These are phyloP conservation scores for Exophiala alcalophila DNA, from an alignment of 2,329 filamentous ascomycete species.

Conservation along the genomic window DNA sequence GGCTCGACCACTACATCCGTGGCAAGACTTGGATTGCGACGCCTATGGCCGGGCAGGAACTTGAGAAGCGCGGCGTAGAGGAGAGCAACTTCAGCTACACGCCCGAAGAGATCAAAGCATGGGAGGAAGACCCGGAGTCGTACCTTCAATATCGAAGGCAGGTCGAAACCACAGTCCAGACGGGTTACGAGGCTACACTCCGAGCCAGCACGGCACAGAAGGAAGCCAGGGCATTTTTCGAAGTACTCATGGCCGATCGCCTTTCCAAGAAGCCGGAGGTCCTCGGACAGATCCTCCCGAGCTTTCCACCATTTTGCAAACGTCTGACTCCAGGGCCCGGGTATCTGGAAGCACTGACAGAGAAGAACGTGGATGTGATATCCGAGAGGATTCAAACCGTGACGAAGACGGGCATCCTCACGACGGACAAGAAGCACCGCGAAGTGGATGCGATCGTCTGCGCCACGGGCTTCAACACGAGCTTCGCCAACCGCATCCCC, in stretches of 20 bases:
- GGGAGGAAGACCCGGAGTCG: constrained; percentile 12
- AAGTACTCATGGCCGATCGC: constrained; percentile 14
- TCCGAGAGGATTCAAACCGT: neutral
- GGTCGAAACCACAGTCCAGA: constrained; percentile 30
- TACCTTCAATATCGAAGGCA: constrained; percentile 34
- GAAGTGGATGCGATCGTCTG: constrained; percentile 36
- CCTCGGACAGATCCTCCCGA: constrained; percentile 24
- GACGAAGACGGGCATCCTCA: constrained; percentile 15
- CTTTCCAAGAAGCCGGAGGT: constrained; percentile 33
- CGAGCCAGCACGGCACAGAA: constrained; percentile 8
- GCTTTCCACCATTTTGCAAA: constrained; percentile 40
- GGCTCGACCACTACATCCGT: constrained; percentile 28
- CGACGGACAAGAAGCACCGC: constrained; percentile 32
- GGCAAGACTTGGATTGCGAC: constrained; percentile 29
- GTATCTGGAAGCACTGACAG: constrained; percentile 33
- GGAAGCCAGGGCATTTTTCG: constrained; percentile 1
- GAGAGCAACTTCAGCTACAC: constrained; percentile 28
- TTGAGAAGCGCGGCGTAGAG: constrained; percentile 7
- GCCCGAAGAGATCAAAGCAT: constrained; percentile 22
- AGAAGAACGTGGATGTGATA: constrained; percentile 23
- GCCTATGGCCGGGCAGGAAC: constrained; percentile 14
- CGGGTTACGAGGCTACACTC: constrained; percentile 14
- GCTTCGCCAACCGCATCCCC: constrained; percentile 34
- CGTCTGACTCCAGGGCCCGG: constrained; percentile 45
- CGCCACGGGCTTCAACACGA: constrained; percentile 39